Base-by-base conservation (phyloP, 2,329 filamentous ascomycete genomes). In the Epichloe amarillans region DNA sequence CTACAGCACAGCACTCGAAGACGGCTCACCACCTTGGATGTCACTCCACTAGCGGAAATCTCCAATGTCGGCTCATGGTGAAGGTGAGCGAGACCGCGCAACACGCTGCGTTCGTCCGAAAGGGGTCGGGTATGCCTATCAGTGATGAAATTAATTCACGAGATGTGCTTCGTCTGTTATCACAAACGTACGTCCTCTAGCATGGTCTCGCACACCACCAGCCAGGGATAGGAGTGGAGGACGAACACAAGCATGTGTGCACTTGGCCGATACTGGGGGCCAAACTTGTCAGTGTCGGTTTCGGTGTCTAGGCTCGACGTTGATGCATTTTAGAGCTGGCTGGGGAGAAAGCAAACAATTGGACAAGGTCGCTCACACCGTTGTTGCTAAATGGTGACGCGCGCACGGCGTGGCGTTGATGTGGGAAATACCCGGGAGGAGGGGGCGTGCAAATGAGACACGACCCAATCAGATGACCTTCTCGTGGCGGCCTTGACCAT, bases 321-420 rank as follows among this genome's bases (percentile, higher is more conserved):
- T 46, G 26, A n/a, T 45, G 14, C 41, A 43, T n/a, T 30, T 26
- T 17, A 3, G 23, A 33, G 26, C 46, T 35, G n/a, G 15, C 41
- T 45, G 19, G 48, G 47, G 47, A 38, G 51, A 51, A 49, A n/a
- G 46, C 21, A 48, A 55, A 52, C 50, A 53, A 43, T 46, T 47
- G 44, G 50, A 48, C 48, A 45, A 48, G 21, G 37, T 46, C 51
- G 51, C 51, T 30, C 43, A 46, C 38, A 35, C 41, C 42, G 37
- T 51, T 39, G 40, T 39, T 42, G 46, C 38, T 37, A 46, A 33
- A 49, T 46, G 46, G 42, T 49, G 51, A 39, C 46, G 45, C 38
- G 37, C 38, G 50, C 50, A 46, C 51, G 50, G 50, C 43, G 48
- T 54, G 50, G 50, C 50, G 44, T 42, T 42, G 50, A 47, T 21